phyloP scores from a whole-genome alignment of 2,329 filamentous ascomycete genomes.

The Alternaria atra region DNA sequence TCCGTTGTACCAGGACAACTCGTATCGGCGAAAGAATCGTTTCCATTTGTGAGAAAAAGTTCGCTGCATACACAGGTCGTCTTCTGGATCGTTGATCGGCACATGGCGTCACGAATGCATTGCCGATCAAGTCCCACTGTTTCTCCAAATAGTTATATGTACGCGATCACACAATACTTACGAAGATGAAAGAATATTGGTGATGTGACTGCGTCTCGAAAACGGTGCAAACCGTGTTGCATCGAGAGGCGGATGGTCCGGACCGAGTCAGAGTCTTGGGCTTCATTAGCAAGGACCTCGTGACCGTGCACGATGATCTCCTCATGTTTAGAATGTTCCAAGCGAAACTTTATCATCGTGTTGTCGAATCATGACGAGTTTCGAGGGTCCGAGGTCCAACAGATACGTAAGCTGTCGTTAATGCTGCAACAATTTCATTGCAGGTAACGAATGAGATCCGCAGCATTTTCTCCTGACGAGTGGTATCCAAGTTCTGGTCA shows the following conservation, averaged over 20 bases:
- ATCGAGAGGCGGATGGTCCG: constrained; percentile 18
- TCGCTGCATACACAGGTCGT: constrained; percentile 11
- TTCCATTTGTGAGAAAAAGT: not conserved
- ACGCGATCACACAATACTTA: constrained; percentile 3
- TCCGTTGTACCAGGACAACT: not conserved
- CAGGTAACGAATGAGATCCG: constrained; percentile 27
- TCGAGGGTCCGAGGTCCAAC: constrained; percentile 13
- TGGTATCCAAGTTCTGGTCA: constrained; percentile 19
- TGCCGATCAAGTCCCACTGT: constrained; percentile 1
- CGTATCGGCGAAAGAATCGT: not conserved
- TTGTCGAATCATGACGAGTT: constrained; percentile 13
- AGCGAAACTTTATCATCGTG: constrained; percentile 20
- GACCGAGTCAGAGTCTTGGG: constrained; percentile 24
- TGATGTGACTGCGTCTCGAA: constrained; percentile 7
- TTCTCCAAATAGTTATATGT: not conserved
- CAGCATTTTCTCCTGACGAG: constrained; percentile 22
- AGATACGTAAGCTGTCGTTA: constrained; percentile 5
- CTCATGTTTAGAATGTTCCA: constrained; percentile 17
- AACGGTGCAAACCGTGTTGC: constrained; percentile 13
- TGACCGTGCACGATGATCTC: constrained; percentile 19
- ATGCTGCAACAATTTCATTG: constrained; percentile 8
- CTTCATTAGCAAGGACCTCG: constrained; percentile 14
- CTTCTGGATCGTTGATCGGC: constrained; percentile 9
- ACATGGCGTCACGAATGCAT: constrained; percentile 13
- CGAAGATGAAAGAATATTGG: constrained; percentile 1